phyloP scores from a whole-genome alignment of 371 early-diverging fungal genomes.

The Mortierella sp. region DNA sequence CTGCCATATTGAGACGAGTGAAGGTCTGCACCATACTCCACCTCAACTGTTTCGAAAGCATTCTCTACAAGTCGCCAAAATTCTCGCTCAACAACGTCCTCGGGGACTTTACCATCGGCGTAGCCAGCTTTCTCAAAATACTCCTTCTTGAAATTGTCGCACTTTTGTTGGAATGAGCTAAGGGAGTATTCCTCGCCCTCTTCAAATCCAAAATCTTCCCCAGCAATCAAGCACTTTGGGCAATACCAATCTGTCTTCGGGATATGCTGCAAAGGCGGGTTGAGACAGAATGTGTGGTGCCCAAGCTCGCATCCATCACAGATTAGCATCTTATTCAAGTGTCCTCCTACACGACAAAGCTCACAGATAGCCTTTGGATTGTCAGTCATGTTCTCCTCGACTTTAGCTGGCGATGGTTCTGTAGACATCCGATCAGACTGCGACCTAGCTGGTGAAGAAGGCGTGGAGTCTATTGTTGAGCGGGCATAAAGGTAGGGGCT shows the following conservation, averaged over 20 bases:
- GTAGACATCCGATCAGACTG: conserved; percentile 38
- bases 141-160: conserved; percentile 83
- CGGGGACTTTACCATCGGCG: conserved; percentile 66
- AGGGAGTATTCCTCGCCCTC: conserved; percentile 86
- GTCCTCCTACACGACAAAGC: conserved; percentile 68
- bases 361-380: conserved; percentile 67
- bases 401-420: conserved; percentile 27
- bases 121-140: conserved; percentile 70
- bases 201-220: conserved; percentile 96
- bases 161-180: conserved; percentile 81
- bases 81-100: conserved; percentile 90
- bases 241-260: conserved; percentile 92
- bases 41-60: conserved; percentile 89
- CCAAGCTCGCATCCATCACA: conserved; percentile 92
- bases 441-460: conserved; percentile 41
- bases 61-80: conserved; percentile 95
- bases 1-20: conserved; percentile 93
- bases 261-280: conserved; percentile 73
- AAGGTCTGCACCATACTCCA: conserved; percentile 97
- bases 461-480: conserved; percentile 30
- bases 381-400: conserved; percentile 22
- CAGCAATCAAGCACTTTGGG: conserved; percentile 80
- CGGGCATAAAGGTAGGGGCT: not conserved
- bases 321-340: conserved; percentile 77
- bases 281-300: conserved; percentile 86